Percentiles rank a stretch among this genome's conserved stretches.
phyloP scores from a whole-genome alignment of 2,329 filamentous ascomycete species.

The Sordariomycetes sp. region DNA sequence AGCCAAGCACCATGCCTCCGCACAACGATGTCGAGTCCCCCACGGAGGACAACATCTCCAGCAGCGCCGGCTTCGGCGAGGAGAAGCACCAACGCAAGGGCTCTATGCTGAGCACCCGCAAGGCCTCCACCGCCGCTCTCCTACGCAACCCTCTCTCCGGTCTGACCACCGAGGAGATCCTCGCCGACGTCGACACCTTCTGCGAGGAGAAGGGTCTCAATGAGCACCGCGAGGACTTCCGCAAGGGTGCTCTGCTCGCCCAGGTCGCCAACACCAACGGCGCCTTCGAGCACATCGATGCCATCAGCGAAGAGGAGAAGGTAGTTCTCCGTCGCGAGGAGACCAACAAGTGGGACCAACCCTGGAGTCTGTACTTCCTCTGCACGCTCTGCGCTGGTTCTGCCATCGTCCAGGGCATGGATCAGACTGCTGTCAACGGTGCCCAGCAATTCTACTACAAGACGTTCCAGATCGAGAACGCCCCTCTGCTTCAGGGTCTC shows the following conservation, averaged over 20 bases:
- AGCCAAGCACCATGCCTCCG: constrained; percentile 13
- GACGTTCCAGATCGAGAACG: constrained; percentile 22
- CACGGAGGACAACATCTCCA: constrained; percentile 9
- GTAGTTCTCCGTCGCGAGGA: constrained; percentile 15
- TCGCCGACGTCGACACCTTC: constrained; percentile 25
- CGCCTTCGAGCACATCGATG: constrained; percentile 17
- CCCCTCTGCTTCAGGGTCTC: constrained; percentile 40
- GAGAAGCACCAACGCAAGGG: constrained; percentile 10
- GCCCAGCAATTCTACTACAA: constrained; percentile 37
- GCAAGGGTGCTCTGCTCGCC: constrained; percentile 41
- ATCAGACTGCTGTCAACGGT: constrained; percentile 56
- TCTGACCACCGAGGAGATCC: constrained; percentile 16
- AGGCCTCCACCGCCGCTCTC: constrained; percentile 14
- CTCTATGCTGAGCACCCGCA: constrained; percentile 4
- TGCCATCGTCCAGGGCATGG: constrained; percentile 58
- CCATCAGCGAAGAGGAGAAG: constrained; percentile 18
- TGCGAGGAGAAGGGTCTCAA: constrained; percentile 21
- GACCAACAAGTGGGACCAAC: constrained; percentile 20
- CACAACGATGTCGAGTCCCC: constrained; percentile 14
- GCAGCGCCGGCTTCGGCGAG: constrained; percentile 8
- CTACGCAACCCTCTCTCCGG: constrained; percentile 20
- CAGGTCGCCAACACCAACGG: constrained; percentile 27
- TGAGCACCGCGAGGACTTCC: constrained; percentile 33
- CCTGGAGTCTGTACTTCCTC: constrained; percentile 23
- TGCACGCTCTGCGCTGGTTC: constrained; percentile 23